Evolutionary conservation across 108 stramenopile species (phyloP).

Genomic region (Nannochloropsis oceanica): DNA sequence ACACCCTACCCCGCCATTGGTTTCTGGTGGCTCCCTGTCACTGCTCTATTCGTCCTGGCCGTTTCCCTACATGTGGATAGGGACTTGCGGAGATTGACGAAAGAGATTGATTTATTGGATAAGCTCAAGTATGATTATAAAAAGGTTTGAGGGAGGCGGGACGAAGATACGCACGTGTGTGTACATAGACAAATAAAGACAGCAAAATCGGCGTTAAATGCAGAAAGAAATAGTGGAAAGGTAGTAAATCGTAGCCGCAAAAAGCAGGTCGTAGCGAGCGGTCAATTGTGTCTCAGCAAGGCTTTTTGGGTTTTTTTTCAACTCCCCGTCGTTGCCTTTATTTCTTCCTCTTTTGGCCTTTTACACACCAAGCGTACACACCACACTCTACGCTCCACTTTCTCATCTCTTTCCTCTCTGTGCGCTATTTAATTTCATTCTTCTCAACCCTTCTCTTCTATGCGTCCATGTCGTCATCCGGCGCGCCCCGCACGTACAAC

Average conservation of each 20-base stretch:
- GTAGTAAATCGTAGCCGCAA: background rate
- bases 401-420: conserved; percentile 1
- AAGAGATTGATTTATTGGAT: background rate
- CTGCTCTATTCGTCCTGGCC: background rate
- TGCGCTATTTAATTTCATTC: background rate
- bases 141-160: background rate
- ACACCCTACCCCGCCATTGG: background rate
- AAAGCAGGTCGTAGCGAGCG: background rate
- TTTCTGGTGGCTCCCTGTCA: background rate
- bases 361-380: background rate
- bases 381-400: background rate
- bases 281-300: background rate
- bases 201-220: too few relatives aligned
- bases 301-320: background rate
- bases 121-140: background rate
- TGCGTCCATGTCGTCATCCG: conserved; percentile 22
- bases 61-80: background rate
- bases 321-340: background rate
- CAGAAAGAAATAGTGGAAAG: background rate
- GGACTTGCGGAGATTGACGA: background rate
- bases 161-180: too few relatives aligned
- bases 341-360: background rate
- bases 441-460: background rate
- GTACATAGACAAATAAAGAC: too few relatives aligned
- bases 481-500: conserved; percentile 67